Conservation (phyloP, 2,329 filamentous ascomycete genomes). For the Microsporum ferrugineum region DNA sequence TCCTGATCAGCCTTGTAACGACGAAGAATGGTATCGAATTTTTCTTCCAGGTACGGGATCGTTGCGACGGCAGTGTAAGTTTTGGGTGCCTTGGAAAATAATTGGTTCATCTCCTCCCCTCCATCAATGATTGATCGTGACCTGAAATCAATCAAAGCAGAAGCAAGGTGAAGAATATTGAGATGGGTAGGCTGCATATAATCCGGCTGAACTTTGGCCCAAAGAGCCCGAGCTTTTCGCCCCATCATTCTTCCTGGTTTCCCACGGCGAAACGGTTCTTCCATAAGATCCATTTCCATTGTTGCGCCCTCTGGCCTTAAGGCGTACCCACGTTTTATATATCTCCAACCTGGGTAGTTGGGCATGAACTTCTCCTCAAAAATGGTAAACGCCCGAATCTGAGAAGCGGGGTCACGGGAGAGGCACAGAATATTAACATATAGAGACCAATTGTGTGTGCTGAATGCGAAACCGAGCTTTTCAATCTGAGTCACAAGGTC, state of each 20-base stretch:
- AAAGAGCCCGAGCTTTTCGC: slow-evolving; percentile 23
- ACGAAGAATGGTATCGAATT: slow-evolving; percentile 32
- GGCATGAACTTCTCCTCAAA: slow-evolving; percentile 72
- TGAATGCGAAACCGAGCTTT: slow-evolving; percentile 58
- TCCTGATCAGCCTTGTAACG: slow-evolving; percentile 21
- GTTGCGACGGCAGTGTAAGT: slow-evolving; percentile 28
- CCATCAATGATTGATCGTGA: slow-evolving; percentile 26
- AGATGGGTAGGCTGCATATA: slow-evolving; percentile 36
- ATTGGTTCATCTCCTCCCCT: slow-evolving; percentile 19
- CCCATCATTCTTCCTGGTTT: slow-evolving; percentile 22
- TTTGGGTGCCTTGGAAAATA: slow-evolving; percentile 24
- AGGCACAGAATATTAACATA: slow-evolving; percentile 58
- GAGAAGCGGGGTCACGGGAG: slow-evolving; percentile 46
- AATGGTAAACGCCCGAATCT: slow-evolving; percentile 50
- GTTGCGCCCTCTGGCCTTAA: slow-evolving; percentile 22
- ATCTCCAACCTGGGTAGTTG: slow-evolving; percentile 62
- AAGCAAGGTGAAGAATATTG: slow-evolving; percentile 34
- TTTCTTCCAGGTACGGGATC: slow-evolving; percentile 32
- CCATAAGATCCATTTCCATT: slow-evolving; percentile 23
- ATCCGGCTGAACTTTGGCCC: slow-evolving; percentile 29
- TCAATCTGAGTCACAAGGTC: slow-evolving; percentile 46
- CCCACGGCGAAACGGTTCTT: slow-evolving; percentile 16
- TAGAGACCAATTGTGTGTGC: slow-evolving; percentile 69
- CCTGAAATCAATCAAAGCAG: slow-evolving; percentile 29
- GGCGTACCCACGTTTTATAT: slow-evolving; percentile 25